Conservation (phyloP, 108 stramenopile species). For the Aurantiochytrium sp. region DNA sequence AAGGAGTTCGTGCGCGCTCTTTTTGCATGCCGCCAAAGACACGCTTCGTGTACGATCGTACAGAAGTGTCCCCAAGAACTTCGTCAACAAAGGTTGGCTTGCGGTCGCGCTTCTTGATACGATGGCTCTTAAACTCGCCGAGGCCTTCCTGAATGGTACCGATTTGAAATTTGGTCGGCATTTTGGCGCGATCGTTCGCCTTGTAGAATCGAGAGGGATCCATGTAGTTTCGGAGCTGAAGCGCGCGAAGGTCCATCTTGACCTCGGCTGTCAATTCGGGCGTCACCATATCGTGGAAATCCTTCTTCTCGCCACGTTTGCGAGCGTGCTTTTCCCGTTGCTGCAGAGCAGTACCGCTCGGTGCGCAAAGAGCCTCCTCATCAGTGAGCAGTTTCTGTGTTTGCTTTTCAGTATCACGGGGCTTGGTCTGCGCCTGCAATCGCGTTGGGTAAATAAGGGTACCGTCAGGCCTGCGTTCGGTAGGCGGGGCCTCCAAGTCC, state of each 20-base stretch:
- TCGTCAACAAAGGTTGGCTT: conserved; percentile 15
- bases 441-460: neutral
- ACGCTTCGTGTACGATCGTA: neutral
- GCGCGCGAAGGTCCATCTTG: neutral
- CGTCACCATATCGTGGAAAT: neutral
- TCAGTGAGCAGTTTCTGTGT: neutral
- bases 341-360: neutral
- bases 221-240: conserved; percentile 15
- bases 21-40: neutral
- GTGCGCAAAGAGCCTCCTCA: neutral
- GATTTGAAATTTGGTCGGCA: neutral
- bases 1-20: no score
- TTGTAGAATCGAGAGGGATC: neutral
- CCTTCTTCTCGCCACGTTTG: neutral
- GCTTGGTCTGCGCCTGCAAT: neutral
- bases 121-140: neutral
- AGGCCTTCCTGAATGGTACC: conserved; percentile 1
- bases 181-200: neutral
- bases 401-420: neutral
- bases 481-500: no score
- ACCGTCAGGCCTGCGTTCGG: no score
- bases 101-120: neutral
- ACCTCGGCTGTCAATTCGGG: neutral
- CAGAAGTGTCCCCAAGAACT: neutral
- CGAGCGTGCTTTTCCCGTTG: neutral